Percentiles rank a stretch among this genome's conserved stretches.
Conservation (phyloP, 2,329 filamentous ascomycete species). For the Tolypocladium album region DNA sequence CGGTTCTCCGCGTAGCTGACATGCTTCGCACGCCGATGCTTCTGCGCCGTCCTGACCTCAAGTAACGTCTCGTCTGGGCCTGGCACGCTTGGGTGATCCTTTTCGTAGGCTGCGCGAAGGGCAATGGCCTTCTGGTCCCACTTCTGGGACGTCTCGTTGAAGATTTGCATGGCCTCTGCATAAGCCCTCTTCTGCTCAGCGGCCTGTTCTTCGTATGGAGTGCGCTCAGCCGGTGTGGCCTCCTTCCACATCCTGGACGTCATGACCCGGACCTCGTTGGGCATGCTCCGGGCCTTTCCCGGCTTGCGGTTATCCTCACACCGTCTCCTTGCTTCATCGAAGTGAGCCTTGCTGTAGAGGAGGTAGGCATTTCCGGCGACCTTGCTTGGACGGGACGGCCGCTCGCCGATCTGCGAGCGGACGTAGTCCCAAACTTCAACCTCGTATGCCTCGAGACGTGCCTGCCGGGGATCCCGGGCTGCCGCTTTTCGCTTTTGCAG, state of each 20-base stretch:
- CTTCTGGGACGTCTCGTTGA: conserved; percentile 47
- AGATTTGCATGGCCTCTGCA: conserved; percentile 43
- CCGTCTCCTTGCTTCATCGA: conserved; percentile 47
- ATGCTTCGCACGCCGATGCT: conserved; percentile 23
- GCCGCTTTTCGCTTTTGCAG: conserved; percentile 45
- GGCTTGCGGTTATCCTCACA: conserved; percentile 55
- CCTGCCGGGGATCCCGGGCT: conserved; percentile 37
- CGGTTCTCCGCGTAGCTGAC: conserved; percentile 26
- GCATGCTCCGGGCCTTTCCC: conserved; percentile 52
- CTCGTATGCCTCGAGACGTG: conserved; percentile 47
- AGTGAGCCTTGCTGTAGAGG: conserved; percentile 72
- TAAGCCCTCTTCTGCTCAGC: conserved; percentile 59
- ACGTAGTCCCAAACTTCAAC: conserved; percentile 41
- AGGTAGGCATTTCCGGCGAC: conserved; percentile 77
- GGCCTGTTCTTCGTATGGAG: conserved; percentile 69
- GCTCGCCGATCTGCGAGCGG: conserved; percentile 54
- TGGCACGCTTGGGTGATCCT: conserved; percentile 31
- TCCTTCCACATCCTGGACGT: conserved; percentile 89
- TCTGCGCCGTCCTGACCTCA: conserved; percentile 13
- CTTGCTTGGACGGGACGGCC: conserved; percentile 61
- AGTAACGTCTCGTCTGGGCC: conserved; percentile 12
- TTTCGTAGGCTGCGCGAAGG: conserved; percentile 40
- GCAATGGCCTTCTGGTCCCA: conserved; percentile 63
- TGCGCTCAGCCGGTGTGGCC: conserved; percentile 55
- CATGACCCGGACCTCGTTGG: conserved; percentile 76